Evolutionary conservation across 306 rosid genomes (phyloP).

Genomic region (Cucurbita argyrosperma): DNA sequence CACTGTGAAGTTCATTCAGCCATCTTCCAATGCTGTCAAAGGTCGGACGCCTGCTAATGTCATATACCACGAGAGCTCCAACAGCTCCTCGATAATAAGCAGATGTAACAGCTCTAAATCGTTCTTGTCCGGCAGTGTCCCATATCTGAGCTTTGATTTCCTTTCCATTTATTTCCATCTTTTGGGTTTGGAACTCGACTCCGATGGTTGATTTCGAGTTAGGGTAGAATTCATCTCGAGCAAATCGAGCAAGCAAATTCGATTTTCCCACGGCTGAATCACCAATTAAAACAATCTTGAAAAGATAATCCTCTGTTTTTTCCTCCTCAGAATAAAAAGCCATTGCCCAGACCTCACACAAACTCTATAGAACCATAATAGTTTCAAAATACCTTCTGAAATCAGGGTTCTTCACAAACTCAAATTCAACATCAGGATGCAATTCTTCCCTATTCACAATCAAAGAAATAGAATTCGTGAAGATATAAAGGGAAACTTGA

Average conservation of each 20-base stretch:
- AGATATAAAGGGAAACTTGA: conserved; percentile 15
- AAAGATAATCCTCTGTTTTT: conserved; percentile 82
- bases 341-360: conserved; percentile 1
- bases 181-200: conserved; percentile 87
- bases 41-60: conserved; percentile 71
- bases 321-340: conserved; percentile 34
- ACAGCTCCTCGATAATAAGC: conserved; percentile 89
- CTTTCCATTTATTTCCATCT: conserved; percentile 65
- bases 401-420: conserved; percentile 18
- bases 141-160: conserved; percentile 87
- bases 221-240: conserved; percentile 85
- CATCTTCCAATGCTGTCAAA: conserved; percentile 79
- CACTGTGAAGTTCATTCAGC: conserved; percentile 85
- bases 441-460: conserved; percentile 7
- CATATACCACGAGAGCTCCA: conserved; percentile 81
- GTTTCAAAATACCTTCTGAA: conserved; percentile 14
- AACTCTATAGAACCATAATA: conserved; percentile 6
- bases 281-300: conserved; percentile 83
- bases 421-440: conserved; percentile 21
- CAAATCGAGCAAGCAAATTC: conserved; percentile 81
- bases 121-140: conserved; percentile 94
- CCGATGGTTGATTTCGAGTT: conserved; percentile 89
- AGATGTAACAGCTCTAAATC: conserved; percentile 86
- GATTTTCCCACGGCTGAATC: conserved; percentile 92
- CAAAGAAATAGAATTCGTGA: conserved; percentile 25